Evolutionary conservation across 2,329 filamentous ascomycete genomes (phyloP), one percentile per base, ranked within the genome.

Genomic region (Exophiala phaeomuriformis): DNA sequence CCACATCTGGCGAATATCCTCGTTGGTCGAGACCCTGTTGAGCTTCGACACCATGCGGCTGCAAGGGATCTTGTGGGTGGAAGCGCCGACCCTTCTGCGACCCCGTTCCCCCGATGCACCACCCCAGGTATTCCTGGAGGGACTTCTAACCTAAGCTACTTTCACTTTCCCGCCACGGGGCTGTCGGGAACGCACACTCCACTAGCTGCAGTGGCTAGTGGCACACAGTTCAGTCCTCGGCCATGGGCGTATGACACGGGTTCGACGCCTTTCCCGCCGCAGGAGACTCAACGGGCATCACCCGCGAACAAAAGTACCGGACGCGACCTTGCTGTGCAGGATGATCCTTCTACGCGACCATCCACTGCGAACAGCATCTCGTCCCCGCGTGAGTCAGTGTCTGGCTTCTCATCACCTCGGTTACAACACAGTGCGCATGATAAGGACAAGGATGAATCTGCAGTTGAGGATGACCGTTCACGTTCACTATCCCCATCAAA

Each of bases 101-200:
- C 55, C 49, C 71, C 74, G 49, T 69, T 75, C 39, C 70, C 71
- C 42, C 68, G 74, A 51, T 67, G 73, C 32, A 69, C 69, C 45
- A 75, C 74, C 1, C 74, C 74, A 2, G 73, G 71, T 8, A 74
- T 76, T 27, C 73, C 72, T 4, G 73, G 72, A 35, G 73, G 73
- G 4, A 76, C 73, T 3, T 76, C 74, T n/a, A 75, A 74, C 49
- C 61, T 75, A 29, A 70, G 69, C 39, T 76, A 76, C 60, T 72
- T 75, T 58, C 69, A 75, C 56, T 72, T 75, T 59, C 72, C 72
- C 4, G 64, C 75, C 4, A 69, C 71, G n/a, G 74, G 72, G 10
- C 64, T 76, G 5, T 76, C 74, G 0, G 75, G 75, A 8, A 68
- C 73, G 9, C 71, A 75, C 48, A 77, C 74, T 3, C 74, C 74